phyloP scores from a whole-genome alignment of 164 flowering plant species.

The Aristolochia fimbriata region DNA sequence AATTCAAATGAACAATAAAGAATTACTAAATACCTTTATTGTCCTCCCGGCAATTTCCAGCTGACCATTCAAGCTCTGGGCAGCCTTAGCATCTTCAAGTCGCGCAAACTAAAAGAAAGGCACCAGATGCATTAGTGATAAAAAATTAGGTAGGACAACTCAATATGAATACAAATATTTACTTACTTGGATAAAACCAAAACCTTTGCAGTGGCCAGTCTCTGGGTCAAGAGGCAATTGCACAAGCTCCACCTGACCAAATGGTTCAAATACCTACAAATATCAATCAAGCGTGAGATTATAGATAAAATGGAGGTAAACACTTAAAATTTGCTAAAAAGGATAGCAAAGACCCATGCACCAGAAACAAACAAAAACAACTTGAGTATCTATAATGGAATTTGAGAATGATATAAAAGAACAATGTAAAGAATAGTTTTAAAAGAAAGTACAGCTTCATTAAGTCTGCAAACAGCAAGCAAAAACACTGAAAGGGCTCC shows the following conservation, averaged over 20 bases:
- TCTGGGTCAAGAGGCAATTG: constrained; percentile 78
- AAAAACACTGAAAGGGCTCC: too few species aligned
- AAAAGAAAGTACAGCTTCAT: too few species aligned
- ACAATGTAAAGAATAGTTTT: too few species aligned
- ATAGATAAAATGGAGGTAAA: background rate
- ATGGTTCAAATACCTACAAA: constrained; percentile 79
- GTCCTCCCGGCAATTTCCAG: constrained; percentile 75
- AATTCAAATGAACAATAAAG: background rate
- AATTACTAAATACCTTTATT: constrained; percentile 50
- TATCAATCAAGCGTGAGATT: background rate
- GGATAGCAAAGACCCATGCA: background rate
- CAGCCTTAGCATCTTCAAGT: constrained; percentile 91
- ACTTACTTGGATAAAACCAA: constrained; percentile 84
- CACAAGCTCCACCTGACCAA: constrained; percentile 88
- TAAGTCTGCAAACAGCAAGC: too few species aligned
- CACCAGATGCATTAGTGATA: constrained; percentile 6
- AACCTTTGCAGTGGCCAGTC: constrained; percentile 83
- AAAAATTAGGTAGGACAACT: background rate
- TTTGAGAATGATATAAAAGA: too few species aligned
- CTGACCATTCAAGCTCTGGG: constrained; percentile 77
- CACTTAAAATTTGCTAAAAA: background rate
- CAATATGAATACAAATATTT: background rate
- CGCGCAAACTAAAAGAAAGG: constrained; percentile 63
- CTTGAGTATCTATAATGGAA: too few species aligned
- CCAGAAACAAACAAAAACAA: too few species aligned